Evolutionary conservation across 306 rosid genomes (phyloP), one percentile per base, ranked within the genome.

Genomic region (Trifolium subterraneum): DNA sequence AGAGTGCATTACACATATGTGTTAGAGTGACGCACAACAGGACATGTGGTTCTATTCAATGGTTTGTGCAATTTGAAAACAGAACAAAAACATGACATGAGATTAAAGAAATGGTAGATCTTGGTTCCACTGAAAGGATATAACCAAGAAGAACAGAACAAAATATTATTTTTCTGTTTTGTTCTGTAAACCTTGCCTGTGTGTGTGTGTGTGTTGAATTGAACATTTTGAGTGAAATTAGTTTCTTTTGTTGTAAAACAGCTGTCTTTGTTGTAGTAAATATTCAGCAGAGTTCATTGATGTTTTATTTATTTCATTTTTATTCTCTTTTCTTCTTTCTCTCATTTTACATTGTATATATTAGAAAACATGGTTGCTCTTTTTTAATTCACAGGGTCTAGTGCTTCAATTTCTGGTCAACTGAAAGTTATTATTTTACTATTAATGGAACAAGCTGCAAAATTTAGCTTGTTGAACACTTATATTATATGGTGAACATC

Each of bases 211-310:
- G 33, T 4, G 33, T 51, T 51, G 12, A 51, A 18, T 18, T 51
- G 25, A 51, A 18, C 58, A 51, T 16, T 51, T 51, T 51, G 58
- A 51, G 23, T 52, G 60, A 52, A 10, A 8, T 72, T 38, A 6
- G 65, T 72, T 71, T 72, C 56, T 61, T 35, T 63, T 33, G 5
- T 35, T 47, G 27, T 19, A 74, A 29, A 73, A 47, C 38, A 18
- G 1, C 15, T 33, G 38, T 29, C 36, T 47, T n/a, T 68, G 14
- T 47, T 8, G 15, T 36, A 33, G 45, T 74, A 14, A 70, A 63
- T 64, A 36, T 63, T 51, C 63, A 29, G 23, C 52, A 48, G 8
- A 50, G 15, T 48, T 63, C 64, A 64, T 74, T 64, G 54, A 33
- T 50, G 39, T 50, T 74, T 10, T 33, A 36, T 63, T 22, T 4